Evolutionary conservation across 2,329 filamentous ascomycete genomes (phyloP), one percentile per base, ranked within the genome.

Genomic region (Tricladium varicosporioides): DNA sequence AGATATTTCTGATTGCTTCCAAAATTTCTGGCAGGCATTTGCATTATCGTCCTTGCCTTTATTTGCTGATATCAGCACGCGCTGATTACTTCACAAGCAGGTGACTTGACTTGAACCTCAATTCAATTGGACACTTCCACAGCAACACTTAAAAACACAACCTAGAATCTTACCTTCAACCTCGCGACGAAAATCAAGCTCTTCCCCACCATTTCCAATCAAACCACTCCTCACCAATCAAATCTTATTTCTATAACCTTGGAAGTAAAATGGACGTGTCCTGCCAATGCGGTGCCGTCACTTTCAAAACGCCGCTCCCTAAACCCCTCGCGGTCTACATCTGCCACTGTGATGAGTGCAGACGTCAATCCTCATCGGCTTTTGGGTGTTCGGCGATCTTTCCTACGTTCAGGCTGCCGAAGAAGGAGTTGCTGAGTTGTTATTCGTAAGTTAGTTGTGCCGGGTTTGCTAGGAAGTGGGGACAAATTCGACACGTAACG

Each of bases 311-410:
- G 31, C 84, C 87, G 1, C 72, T 80, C 0, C 70, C 77, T 2
- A 75, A 80, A 56, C 86, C 87, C 0, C 72, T 87, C 45, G 80
- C 80, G n/a, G 74, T 89, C 51, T 89, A 86, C 70, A 83, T 89
- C 68, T 90, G 87, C 73, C 87, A 89, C 73, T 90, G 87, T 71
- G 72, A 76, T 54, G 80, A 86, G 68, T 90, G 87, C 70, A 80
- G 82, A 48, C 78, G 81, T 56, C 86, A 89, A 73, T 83, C 84
- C 31, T 76, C 82, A 53, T 85, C 84, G 7, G 84, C 86, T 1
- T 89, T 87, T 71, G 86, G 86, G 27, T 82, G 85, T 32, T 86
- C 84, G 36, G 86, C 86, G 63, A 87, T 88, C 59, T 90, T 88
- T 64, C 86, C 86, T 1, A 76, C 76, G n/a, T 89, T 89, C 59